These are phyloP conservation scores for Sordariomycetes sp. DNA, from an alignment of 2,329 filamentous ascomycete species.

Conservation along the genomic window DNA sequence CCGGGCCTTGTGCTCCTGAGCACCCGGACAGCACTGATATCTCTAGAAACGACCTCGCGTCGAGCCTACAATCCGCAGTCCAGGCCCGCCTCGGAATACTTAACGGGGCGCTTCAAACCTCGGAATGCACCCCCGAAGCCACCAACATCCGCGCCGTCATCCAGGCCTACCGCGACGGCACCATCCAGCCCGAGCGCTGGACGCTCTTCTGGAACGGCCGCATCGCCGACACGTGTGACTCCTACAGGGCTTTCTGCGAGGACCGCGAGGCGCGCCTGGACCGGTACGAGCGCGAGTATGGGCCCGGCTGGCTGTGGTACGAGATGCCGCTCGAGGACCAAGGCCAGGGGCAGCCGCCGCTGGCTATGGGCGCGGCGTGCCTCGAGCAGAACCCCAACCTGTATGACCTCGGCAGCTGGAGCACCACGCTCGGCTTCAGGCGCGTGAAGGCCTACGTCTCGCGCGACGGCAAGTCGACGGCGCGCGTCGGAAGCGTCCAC, in stretches of 20 bases:
- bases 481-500: background rate
- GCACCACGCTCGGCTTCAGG: constrained; percentile 17
- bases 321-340: constrained; percentile 26
- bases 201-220: constrained; percentile 30
- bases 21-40: background rate
- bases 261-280: constrained; percentile 27
- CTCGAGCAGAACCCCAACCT: constrained; percentile 12
- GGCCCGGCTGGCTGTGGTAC: constrained; percentile 33
- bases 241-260: constrained; percentile 24
- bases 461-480: background rate
- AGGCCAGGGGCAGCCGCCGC: constrained; percentile 6
- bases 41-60: constrained; percentile 10
- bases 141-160: constrained; percentile 31
- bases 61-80: constrained; percentile 17
- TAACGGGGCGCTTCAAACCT: constrained; percentile 17
- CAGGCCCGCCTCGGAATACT: constrained; percentile 20
- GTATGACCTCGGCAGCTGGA: constrained; percentile 19
- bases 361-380: constrained; percentile 19
- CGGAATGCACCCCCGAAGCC: constrained; percentile 22
- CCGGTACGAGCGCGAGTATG: constrained; percentile 21
- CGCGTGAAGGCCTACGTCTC: constrained; percentile 1
- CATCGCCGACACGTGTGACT: constrained; percentile 27
- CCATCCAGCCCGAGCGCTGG: constrained; percentile 25
- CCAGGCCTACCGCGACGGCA: constrained; percentile 24
- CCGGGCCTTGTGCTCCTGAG: background rate